phyloP scores from a whole-genome alignment of 106 monocot species.

The Dactylorhiza incarnata region DNA sequence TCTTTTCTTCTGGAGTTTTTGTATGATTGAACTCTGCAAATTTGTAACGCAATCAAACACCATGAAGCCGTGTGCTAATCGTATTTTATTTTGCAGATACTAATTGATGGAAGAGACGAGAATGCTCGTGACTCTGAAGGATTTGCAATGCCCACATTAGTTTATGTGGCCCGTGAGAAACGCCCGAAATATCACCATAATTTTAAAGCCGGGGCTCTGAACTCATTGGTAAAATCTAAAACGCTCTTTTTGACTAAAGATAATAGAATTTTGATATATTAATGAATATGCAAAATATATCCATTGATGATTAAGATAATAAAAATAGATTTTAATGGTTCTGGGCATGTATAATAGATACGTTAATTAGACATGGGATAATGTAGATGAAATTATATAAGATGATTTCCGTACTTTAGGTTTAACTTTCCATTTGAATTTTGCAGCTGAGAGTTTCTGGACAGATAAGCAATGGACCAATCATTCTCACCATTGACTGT shows the following conservation, averaged over 20 bases:
- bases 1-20: neutral
- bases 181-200: slow-evolving; percentile 48
- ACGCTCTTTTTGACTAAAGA: neutral
- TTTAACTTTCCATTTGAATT: neutral
- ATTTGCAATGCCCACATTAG: slow-evolving; percentile 38
- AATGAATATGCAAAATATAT: no score
- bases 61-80: neutral
- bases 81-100: slow-evolving; percentile 26
- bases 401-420: no score
- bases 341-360: no score
- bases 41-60: neutral
- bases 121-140: slow-evolving; percentile 27
- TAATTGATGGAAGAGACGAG: slow-evolving; percentile 55
- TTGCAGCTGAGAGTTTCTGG: slow-evolving; percentile 56
- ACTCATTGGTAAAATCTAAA: slow-evolving; percentile 37
- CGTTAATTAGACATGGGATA: no score
- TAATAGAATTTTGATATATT: no score
- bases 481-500: slow-evolving; percentile 67
- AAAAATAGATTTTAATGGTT: no score
- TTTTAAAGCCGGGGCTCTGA: slow-evolving; percentile 83
- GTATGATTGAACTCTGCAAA: neutral
- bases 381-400: no score
- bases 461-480: slow-evolving; percentile 56
- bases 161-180: slow-evolving; percentile 84
- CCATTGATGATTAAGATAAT: no score